phyloP scores from a whole-genome alignment of 805 yeast genomes.

The Kluyveromyces starmeri region DNA sequence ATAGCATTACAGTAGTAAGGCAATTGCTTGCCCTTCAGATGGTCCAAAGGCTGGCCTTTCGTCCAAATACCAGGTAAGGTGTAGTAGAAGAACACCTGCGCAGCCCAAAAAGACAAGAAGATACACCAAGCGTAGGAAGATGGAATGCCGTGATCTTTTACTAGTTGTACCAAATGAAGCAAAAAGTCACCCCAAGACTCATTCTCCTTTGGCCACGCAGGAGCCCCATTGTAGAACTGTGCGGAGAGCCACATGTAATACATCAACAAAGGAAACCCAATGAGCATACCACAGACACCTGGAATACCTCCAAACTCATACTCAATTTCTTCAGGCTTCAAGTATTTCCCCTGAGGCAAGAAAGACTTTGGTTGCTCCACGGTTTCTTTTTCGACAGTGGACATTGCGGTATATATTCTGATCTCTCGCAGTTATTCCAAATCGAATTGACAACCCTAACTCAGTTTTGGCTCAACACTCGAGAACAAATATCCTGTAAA shows the following conservation, averaged over 20 bases:
- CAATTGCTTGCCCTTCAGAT: slow-evolving; percentile 68
- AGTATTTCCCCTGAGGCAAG: slow-evolving; percentile 32
- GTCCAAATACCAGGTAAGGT: slow-evolving; percentile 91
- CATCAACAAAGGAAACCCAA: slow-evolving; percentile 89
- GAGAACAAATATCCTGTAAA: no score
- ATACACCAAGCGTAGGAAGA: slow-evolving; percentile 53
- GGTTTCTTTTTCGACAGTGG: slow-evolving; percentile 1
- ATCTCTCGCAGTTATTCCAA: no score
- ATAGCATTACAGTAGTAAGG: slow-evolving; percentile 93
- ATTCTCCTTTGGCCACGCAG: slow-evolving; percentile 64
- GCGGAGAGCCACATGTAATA: slow-evolving; percentile 95
- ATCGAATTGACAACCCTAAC: no score
- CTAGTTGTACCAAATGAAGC: slow-evolving; percentile 35
- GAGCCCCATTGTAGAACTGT: slow-evolving; percentile 61
- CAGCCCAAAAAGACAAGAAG: slow-evolving; percentile 58
- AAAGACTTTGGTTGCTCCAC: slow-evolving; percentile 11
- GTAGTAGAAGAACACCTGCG: slow-evolving; percentile 69
- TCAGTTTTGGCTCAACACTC: no score
- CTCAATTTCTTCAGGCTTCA: slow-evolving; percentile 47
- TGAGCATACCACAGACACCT: slow-evolving; percentile 87
- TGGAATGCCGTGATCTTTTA: slow-evolving; percentile 50
- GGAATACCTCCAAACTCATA: slow-evolving; percentile 91
- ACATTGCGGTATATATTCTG: no score
- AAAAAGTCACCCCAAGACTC: slow-evolving; percentile 44
- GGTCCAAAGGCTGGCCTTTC: slow-evolving; percentile 86